Percentiles rank a stretch among this genome's conserved stretches.
Conservation (phyloP, 495 filamentous ascomycete genomes). For the Halenospora varia region DNA sequence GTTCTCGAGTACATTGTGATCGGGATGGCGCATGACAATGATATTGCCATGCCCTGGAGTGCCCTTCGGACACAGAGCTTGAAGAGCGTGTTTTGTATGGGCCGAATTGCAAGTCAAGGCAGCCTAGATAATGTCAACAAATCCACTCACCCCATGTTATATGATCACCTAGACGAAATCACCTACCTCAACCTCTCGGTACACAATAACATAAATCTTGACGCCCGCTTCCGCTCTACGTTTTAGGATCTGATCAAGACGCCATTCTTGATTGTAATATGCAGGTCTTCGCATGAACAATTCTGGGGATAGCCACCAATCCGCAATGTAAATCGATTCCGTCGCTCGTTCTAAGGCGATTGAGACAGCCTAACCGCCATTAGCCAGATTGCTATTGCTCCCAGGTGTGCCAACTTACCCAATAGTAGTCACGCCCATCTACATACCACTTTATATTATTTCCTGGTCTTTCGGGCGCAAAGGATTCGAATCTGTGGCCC, state of each 20-base stretch:
- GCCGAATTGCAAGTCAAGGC: constrained; percentile 88
- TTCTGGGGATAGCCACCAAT: constrained; percentile 97
- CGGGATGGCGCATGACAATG: constrained; percentile 83
- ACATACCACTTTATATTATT: constrained; percentile 97
- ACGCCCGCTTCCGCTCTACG: constrained; percentile 86
- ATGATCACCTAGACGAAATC: neutral
- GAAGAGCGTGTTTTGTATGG: constrained; percentile 88
- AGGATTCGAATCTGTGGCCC: constrained; percentile 79
- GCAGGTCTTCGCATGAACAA: constrained; percentile 86
- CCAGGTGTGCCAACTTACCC: constrained; percentile 41
- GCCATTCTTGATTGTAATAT: constrained; percentile 76
- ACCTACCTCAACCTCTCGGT: constrained; percentile 65
- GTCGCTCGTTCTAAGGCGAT: constrained; percentile 80
- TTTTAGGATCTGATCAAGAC: constrained; percentile 83
- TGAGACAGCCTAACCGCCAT: constrained; percentile 59
- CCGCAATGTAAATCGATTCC: constrained; percentile 91
- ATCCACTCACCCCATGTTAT: neutral
- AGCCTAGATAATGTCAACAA: constrained; percentile 37
- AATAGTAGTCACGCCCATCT: constrained; percentile 88
- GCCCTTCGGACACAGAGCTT: constrained; percentile 75
- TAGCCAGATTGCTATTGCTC: neutral
- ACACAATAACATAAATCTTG: constrained; percentile 91
- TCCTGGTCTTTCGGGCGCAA: constrained; percentile 76
- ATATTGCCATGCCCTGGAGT: constrained; percentile 82
- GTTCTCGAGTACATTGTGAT: constrained; percentile 93